Evolutionary conservation across 1,284 basidiomycete genomes (phyloP).

Genomic region (Puccinia coronata): DNA sequence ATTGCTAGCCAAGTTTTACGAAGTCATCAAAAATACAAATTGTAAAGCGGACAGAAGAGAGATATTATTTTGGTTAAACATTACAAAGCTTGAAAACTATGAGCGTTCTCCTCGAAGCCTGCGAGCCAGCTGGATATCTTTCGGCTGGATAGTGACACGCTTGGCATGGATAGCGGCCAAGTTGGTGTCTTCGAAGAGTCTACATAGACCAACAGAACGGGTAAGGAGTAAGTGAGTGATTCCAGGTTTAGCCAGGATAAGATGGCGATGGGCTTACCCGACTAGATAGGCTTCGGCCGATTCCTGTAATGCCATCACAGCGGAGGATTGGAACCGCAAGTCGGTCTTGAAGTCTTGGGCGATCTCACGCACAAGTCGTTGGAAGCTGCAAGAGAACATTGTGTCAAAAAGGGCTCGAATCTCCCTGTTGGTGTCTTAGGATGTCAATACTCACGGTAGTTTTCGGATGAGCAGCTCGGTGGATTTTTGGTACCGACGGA

Average conservation of each 20-base stretch:
- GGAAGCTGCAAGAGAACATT: constrained; percentile 51
- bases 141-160: constrained; percentile 65
- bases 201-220: constrained; percentile 52
- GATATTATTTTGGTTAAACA: too few relatives aligned
- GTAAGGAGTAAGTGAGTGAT: background rate
- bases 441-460: constrained; percentile 55
- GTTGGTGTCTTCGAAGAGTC: constrained; percentile 63
- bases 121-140: constrained; percentile 75
- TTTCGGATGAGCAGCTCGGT: constrained; percentile 62
- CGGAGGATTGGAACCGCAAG: constrained; percentile 73
- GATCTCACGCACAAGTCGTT: constrained; percentile 56
- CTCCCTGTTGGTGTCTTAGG: background rate
- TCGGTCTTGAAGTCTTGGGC: constrained; percentile 65
- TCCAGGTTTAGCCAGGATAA: too few relatives aligned
- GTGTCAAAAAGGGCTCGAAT: background rate
- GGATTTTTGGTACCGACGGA: constrained; percentile 57
- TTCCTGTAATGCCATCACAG: constrained; percentile 83
- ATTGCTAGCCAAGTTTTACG: too few relatives aligned
- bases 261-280: constrained; percentile 45
- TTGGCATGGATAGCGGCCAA: constrained; percentile 63
- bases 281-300: constrained; percentile 69
- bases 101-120: constrained; percentile 75
- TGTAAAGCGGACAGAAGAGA: too few relatives aligned
- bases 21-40: too few relatives aligned
- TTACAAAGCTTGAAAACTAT: too few relatives aligned